A percentile compares a stretch with the other conserved stretches of the same genome.
phyloP scores from a whole-genome alignment of 1,284 basidiomycete genomes.

The Cutaneotrichosporon sp. region DNA sequence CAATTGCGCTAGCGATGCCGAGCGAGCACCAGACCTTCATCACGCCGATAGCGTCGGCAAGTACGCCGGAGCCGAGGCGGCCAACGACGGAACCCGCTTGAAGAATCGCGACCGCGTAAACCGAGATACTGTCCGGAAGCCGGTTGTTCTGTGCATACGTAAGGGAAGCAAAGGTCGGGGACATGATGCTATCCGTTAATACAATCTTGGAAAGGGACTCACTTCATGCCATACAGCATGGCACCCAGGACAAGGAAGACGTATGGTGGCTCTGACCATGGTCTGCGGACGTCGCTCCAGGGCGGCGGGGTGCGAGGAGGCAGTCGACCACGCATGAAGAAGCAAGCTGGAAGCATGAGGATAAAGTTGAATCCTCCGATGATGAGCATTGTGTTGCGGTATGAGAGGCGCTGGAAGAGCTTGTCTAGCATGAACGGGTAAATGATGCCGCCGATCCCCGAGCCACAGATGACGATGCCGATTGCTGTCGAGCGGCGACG shows the following conservation, averaged over 20 bases:
- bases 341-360: constrained; percentile 29
- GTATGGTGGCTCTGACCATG: constrained; percentile 21
- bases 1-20: constrained; percentile 21
- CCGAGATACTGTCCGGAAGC: not conserved
- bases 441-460: constrained; percentile 47
- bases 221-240: constrained; percentile 17
- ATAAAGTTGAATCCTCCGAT: constrained; percentile 26
- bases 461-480: constrained; percentile 46
- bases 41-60: constrained; percentile 23
- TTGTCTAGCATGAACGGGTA: constrained; percentile 47
- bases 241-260: constrained; percentile 19
- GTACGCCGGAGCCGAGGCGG: constrained; percentile 15
- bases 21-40: constrained; percentile 17
- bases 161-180: constrained; percentile 19
- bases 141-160: constrained; percentile 13
- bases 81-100: constrained; percentile 18
- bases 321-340: constrained; percentile 29
- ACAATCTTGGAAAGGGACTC: constrained; percentile 1
- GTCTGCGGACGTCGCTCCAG: constrained; percentile 15
- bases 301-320: constrained; percentile 27
- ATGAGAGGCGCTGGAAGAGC: constrained; percentile 32
- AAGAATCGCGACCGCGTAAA: constrained; percentile 17
- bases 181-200: constrained; percentile 18
- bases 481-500: constrained; percentile 42
- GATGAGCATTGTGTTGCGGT: constrained; percentile 32